Percentiles rank a stretch among this genome's conserved stretches.
These are phyloP conservation scores for Hyphopichia khmerensis DNA, from an alignment of 1,139 yeast genomes.

Conservation along the genomic window DNA sequence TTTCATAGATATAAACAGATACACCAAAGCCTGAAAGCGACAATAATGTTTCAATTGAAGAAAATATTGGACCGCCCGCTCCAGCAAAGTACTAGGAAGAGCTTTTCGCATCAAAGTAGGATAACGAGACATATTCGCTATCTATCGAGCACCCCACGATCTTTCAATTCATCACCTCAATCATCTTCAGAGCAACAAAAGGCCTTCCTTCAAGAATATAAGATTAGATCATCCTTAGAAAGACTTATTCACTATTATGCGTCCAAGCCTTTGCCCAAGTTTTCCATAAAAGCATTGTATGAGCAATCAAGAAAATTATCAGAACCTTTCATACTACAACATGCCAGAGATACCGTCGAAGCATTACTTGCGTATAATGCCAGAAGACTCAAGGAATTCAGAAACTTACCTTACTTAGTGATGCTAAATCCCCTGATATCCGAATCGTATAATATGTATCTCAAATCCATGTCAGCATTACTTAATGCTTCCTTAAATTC, in stretches of 20 bases:
- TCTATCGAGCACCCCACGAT: background rate
- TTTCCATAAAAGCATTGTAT: slow-evolving; percentile 46
- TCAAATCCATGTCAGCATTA: slow-evolving; percentile 66
- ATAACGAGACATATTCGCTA: background rate
- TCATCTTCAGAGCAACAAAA: slow-evolving; percentile 21
- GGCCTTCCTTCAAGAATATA: slow-evolving; percentile 43
- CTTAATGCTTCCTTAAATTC: slow-evolving; percentile 40
- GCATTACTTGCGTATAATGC: slow-evolving; percentile 48
- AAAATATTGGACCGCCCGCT: too few relatives aligned
- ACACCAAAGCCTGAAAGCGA: too few relatives aligned
- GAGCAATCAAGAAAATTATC: slow-evolving; percentile 41
- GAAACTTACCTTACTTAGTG: slow-evolving; percentile 77
- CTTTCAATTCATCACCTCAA: background rate
- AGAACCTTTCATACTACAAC: slow-evolving; percentile 29
- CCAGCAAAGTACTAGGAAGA: too few relatives aligned
- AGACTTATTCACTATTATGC: slow-evolving; percentile 52
- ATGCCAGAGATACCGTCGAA: slow-evolving; percentile 44
- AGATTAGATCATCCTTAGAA: slow-evolving; percentile 51
- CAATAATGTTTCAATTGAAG: too few relatives aligned
- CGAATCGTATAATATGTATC: slow-evolving; percentile 71
- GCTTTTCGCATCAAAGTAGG: background rate
- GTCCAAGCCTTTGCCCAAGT: slow-evolving; percentile 43
- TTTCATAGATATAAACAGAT: too few relatives aligned
- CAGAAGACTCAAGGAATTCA: slow-evolving; percentile 63
- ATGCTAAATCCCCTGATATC: slow-evolving; percentile 88